A percentile compares a stretch with the other conserved stretches of the same genome.
Conservation (phyloP, 108 stramenopile species). For the Pseudonitzschia pungens region DNA sequence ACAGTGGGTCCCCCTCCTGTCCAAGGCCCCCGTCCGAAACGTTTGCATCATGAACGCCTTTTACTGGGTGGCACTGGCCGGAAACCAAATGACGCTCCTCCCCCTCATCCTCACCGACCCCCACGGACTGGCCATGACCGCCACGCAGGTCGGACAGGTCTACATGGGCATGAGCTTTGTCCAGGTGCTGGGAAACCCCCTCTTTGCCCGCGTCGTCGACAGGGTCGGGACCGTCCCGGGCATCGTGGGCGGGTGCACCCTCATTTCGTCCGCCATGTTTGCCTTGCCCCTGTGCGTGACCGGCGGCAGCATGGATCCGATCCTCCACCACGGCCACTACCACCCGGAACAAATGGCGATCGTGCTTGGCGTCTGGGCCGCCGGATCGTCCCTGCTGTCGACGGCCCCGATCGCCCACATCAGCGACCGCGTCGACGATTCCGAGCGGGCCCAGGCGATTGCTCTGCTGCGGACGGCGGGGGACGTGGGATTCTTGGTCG, state of each 20-base stretch:
- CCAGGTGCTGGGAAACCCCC: conserved; percentile 78
- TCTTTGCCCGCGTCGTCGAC: conserved; percentile 67
- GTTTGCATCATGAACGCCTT: conserved; percentile 82
- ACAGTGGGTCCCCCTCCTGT: conserved; percentile 71
- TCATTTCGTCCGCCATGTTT: conserved; percentile 68
- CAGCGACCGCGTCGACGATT: conserved; percentile 60
- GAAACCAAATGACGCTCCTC: conserved; percentile 83
- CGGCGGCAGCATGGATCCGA: too few species aligned
- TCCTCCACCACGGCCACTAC: conserved; percentile 11
- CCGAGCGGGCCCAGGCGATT: conserved; percentile 77
- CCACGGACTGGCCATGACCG: conserved; percentile 62
- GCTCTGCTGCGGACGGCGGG: conserved; percentile 78
- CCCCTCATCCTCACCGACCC: conserved; percentile 79
- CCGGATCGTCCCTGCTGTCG: conserved; percentile 68
- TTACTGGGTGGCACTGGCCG: conserved; percentile 82
- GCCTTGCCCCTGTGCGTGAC: conserved; percentile 52
- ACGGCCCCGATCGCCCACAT: conserved; percentile 79
- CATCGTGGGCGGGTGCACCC: conserved; percentile 67
- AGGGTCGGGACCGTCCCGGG: conserved; percentile 65
- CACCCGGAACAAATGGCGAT: conserved; percentile 55
- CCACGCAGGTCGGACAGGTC: conserved; percentile 71
- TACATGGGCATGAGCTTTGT: conserved; percentile 83
- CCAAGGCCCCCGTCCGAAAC: conserved; percentile 52
- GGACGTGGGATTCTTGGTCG: conserved; percentile 83
- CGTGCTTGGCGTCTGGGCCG: conserved; percentile 67